Conservation (phyloP, 345 rosid genomes). For the Laguncularia racemosa region DNA sequence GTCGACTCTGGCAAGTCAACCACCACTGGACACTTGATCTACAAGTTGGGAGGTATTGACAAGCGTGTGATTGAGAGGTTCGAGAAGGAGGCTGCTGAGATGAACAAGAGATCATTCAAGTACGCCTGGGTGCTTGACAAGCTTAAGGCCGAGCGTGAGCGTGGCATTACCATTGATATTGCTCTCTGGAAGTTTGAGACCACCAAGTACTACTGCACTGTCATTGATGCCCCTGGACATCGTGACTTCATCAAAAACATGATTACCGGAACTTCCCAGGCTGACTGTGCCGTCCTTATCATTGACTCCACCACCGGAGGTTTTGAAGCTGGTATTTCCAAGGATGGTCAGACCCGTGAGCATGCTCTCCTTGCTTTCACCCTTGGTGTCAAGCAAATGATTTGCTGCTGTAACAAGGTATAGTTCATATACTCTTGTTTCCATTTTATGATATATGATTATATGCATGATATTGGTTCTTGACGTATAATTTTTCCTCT, state of each 20-base stretch:
- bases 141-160: conserved; percentile 81
- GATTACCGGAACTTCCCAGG: conserved; percentile 85
- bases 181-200: conserved; percentile 87
- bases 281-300: conserved; percentile 74
- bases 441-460: neutral
- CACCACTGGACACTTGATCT: conserved; percentile 77
- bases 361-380: conserved; percentile 60
- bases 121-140: conserved; percentile 87
- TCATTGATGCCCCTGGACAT: conserved; percentile 80
- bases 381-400: conserved; percentile 70
- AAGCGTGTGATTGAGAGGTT: conserved; percentile 84
- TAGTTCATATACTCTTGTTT: neutral
- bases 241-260: conserved; percentile 80
- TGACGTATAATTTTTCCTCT: neutral
- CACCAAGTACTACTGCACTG: conserved; percentile 74
- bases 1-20: conserved; percentile 87
- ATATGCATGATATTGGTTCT: neutral
- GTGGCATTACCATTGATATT: conserved; percentile 81
- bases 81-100: conserved; percentile 90
- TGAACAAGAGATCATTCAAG: conserved; percentile 88
- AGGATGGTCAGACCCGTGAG: conserved; percentile 80
- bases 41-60: conserved; percentile 84
- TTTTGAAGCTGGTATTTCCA: conserved; percentile 77
- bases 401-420: conserved; percentile 74
- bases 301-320: conserved; percentile 85